These are phyloP conservation scores for Xylaria bambusicola DNA, from an alignment of 495 filamentous ascomycete species.

Conservation along the genomic window DNA sequence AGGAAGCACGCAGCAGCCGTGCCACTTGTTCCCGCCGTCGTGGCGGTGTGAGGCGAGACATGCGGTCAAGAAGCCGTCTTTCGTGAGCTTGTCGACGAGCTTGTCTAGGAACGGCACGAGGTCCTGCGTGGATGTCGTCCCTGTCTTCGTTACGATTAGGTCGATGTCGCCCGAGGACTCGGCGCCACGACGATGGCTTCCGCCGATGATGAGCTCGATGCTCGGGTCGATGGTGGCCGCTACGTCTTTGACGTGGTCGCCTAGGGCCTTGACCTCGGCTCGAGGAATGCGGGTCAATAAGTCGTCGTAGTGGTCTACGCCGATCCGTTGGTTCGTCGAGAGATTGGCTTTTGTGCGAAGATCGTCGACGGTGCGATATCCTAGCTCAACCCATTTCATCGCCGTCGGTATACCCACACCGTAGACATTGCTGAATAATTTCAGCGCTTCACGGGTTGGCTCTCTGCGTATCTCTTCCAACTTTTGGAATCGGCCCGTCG, in stretches of 20 bases:
- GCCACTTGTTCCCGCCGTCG: constrained; percentile 72
- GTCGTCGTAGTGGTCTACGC: constrained; percentile 80
- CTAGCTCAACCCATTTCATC: constrained; percentile 74
- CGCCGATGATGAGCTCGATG: constrained; percentile 69
- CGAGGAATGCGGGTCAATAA: constrained; percentile 82
- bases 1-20: constrained; percentile 77
- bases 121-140: constrained; percentile 58
- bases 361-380: constrained; percentile 74
- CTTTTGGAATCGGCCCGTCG: constrained; percentile 70
- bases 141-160: constrained; percentile 75
- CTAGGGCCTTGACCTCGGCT: constrained; percentile 71
- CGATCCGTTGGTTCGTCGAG: constrained; percentile 73
- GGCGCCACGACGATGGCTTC: constrained; percentile 84
- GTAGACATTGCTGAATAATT: constrained; percentile 75
- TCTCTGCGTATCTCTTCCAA: constrained; percentile 68
- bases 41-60: constrained; percentile 42
- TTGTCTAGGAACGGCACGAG: constrained; percentile 62
- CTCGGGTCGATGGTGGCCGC: constrained; percentile 61
- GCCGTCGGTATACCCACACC: constrained; percentile 74
- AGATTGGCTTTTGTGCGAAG: constrained; percentile 64
- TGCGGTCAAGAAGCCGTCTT: constrained; percentile 59
- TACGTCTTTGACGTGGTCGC: constrained; percentile 63
- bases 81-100: constrained; percentile 64
- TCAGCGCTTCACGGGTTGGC: constrained; percentile 63
- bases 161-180: constrained; percentile 79